Base-by-base conservation (phyloP, 2,329 filamentous ascomycete species). In the Nemania abortiva region DNA sequence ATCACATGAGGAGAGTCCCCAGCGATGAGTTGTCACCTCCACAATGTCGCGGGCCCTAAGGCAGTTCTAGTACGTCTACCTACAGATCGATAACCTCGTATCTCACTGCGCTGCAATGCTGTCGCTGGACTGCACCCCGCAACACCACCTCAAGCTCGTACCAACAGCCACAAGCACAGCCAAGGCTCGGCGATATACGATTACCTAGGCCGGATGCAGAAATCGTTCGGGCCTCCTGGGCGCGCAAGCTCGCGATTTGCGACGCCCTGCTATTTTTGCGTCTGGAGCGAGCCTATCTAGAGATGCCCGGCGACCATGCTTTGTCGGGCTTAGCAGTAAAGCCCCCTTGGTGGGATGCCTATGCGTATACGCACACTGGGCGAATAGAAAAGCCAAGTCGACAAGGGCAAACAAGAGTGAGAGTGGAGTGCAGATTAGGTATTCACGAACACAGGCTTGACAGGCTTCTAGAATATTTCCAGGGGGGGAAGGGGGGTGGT, bases 391-490 rank as follows among this genome's bases (percentile, higher is more conserved):
- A 53, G 56, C 54, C 42, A 63, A 54, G 61, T 34, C 37, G 63
- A 66, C 59, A 29, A 69, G 68, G 69, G 62, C 57, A 56, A 54
- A 24, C 11, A 54, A 29, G 42, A 60, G 24, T 27, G 24, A 27
- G 62, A 45, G 55, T 37, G 31, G 52, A 54, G 31, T 59, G 63
- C 42, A 63, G 29, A n/a, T 47, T 50, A 27, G 29, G 29, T 58
- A 13, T 29, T 22, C 24, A 29, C 58, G 37, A 18, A 27, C 53
- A 49, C 63, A 15, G 31, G 31, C 59, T 58, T 66, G 56, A 66
- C 67, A 70, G 54, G 70, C 67, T 71, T 71, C 70, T 71, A 66
- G 70, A 71, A 71, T 57, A 57, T 65, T 71, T 71, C 70, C 58
- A 63, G 60, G 56, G 59, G 55, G 62, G 60, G 34, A 27, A 37